Base-by-base conservation (phyloP, 306 rosid genomes). In the Styphnolobium japonicum region DNA sequence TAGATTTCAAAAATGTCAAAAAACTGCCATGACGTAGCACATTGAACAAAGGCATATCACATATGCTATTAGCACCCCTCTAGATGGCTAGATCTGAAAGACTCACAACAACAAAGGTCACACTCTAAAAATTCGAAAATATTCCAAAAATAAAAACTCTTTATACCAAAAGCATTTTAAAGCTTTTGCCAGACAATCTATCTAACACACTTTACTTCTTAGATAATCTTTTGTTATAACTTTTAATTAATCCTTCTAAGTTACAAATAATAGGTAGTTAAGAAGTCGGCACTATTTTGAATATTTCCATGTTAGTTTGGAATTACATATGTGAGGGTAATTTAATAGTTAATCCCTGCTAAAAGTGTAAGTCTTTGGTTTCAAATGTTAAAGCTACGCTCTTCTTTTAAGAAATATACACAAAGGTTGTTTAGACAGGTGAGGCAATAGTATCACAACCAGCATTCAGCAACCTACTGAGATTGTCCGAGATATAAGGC, bases 221-320 rank as follows among this genome's bases (percentile, higher is more conserved):
- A 1, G 67, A 37, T 12, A 67, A 75, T 56, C 40, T 75, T 48
- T 46, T 36, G 31, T 36, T 51, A 7, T 76, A 43, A n/a, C 53
- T 48, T 61, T 63, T 49, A 7, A 42, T 14, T 39, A 16, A 7
- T 37, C 63, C 25, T 70, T 53, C 11, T 25, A 25, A 34, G 16
- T 72, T 43, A 27, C n/a, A 73, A 55, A 34, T 45, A 21, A 39
- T 18, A 71, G 14, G 40, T 33, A 67, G 63, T 57, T 53, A 12
- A 33, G 61, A 60, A 64, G 81, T 77, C 42, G 80, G 81, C 81
- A 67, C 63, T 29, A 62, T 77, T 56, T 49, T 39, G 68, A 74
- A 84, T 53, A 48, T 67, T 31, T 68, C 73, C 79, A 61, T 23
- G 67, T 67, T 36, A 36, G 25, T 65, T 66, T 71, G 22, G 61